These are phyloP conservation scores for Aspergillus unguis DNA, from an alignment of 2,329 filamentous ascomycete genomes.

Conservation along the genomic window DNA sequence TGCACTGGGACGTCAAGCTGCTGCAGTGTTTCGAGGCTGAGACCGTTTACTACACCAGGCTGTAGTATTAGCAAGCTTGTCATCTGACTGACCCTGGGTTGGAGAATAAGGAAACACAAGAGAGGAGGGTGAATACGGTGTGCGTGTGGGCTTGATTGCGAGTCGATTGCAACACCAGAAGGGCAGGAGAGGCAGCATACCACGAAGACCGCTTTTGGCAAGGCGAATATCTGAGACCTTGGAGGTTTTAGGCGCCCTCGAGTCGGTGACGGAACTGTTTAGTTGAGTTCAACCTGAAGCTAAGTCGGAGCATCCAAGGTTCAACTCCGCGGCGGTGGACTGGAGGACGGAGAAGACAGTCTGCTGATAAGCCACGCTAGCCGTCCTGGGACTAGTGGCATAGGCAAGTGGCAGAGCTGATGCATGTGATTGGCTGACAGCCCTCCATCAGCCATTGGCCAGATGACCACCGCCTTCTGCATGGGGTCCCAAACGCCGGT, in stretches of 20 bases:
- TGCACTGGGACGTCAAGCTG: constrained; percentile 14
- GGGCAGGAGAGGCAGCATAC: constrained; percentile 10
- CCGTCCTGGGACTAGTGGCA: too few relatives aligned
- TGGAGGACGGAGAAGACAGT: background rate
- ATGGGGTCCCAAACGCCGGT: background rate
- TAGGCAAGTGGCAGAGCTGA: background rate
- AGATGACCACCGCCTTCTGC: constrained; percentile 13
- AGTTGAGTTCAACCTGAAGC: background rate
- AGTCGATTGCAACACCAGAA: background rate
- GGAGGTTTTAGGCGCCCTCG: background rate
- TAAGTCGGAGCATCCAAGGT: constrained; percentile 8
- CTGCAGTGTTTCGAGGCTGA: constrained; percentile 14
- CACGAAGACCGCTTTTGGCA: constrained; percentile 5
- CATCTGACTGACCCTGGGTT: constrained; percentile 15
- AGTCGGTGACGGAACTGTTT: constrained; percentile 1
- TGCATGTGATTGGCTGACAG: constrained; percentile 18
- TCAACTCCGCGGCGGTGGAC: constrained; percentile 6
- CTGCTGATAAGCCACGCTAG: too few relatives aligned
- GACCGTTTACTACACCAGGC: constrained; percentile 17
- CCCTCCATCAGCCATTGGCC: constrained; percentile 17
- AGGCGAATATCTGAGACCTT: constrained; percentile 1
- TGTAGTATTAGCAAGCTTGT: constrained; percentile 19
- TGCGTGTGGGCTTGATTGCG: constrained; percentile 6
- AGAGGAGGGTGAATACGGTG: constrained; percentile 5
- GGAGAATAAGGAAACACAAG: constrained; percentile 6